Base-by-base conservation (phyloP, 1,284 basidiomycete species). In the Naganishia liquefaciens region DNA sequence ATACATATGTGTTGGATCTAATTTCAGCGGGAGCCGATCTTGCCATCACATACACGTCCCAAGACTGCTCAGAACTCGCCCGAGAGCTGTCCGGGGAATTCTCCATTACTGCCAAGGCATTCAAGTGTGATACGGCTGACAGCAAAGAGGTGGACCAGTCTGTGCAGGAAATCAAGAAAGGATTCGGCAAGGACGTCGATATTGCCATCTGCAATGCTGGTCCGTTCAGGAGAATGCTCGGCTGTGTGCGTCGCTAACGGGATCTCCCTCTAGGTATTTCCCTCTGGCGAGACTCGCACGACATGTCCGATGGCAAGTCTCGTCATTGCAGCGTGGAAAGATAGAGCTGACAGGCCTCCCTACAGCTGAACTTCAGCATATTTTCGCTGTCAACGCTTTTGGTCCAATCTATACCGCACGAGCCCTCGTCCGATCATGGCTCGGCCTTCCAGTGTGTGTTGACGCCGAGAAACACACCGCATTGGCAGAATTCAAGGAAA, bases 351-450 rank as follows among this genome's bases (percentile, higher is more conserved):
- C n/a, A 39, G 15, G 43, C n/a, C 21, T 28, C 40, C 10, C 44
- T n/a, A 5, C 52, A 76, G 77, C 68, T 61, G 73, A 78, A 50
- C 68, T 78, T 65, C 49, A 69, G 33, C 65, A 62, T 28, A 63
- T 76, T 62, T 73, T 79, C 52, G 66, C 71, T 13, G 72, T 74
- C 66, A 80, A 80, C 71, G 71, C 74, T 17, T 76, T 73, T 64
- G 75, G 71, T 6, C 72, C 76, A 0, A 72, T 70, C 68, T 79
- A 77, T 68, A 66, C 77, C 19, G 68, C 76, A 13, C 73, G 79
- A 23, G 73, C 74, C 1, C 67, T 76, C 52, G 70, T 71, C 11
- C 71, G 76, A 23, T 68, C 69, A 9, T 78, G 76, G 78, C 71
- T 77, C 42, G 68, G 66, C 49, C 65, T 75, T 23, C 58, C 70